These are phyloP conservation scores for Amanita muscaria DNA, from an alignment of 768 basidiomycete genomes.

Conservation along the genomic window DNA sequence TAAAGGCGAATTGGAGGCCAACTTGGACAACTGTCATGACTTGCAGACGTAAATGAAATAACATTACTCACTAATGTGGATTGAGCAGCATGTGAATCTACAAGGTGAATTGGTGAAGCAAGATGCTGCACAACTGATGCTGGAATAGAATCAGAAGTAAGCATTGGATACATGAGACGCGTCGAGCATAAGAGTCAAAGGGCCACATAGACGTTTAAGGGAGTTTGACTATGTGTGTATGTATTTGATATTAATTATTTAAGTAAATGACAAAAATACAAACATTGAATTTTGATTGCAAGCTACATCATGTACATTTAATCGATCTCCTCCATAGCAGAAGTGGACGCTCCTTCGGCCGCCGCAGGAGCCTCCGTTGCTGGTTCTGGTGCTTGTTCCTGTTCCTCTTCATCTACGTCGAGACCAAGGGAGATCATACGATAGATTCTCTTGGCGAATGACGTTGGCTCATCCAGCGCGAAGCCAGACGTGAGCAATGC, in stretches of 20 bases:
- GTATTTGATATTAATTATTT: too few relatives aligned
- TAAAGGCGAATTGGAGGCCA: not conserved
- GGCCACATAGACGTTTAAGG: too few relatives aligned
- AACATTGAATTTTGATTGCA: conserved; percentile 1
- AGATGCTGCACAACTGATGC: too few relatives aligned
- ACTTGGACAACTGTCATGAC: not conserved
- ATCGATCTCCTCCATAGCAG: conserved; percentile 97
- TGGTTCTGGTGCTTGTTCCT: conserved; percentile 30
- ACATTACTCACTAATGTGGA: not conserved
- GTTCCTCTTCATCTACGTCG: conserved; percentile 73
- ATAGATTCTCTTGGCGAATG: conserved; percentile 93
- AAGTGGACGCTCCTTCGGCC: conserved; percentile 54
- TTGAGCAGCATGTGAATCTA: not conserved
- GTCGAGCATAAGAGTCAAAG: too few relatives aligned
- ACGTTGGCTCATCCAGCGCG: conserved; percentile 90
- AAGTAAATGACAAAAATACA: too few relatives aligned
- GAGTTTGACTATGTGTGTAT: too few relatives aligned
- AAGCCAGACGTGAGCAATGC: conserved; percentile 93
- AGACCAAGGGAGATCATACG: conserved; percentile 94
- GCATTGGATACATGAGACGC: not conserved
- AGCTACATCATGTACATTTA: too few relatives aligned
- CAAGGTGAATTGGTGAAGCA: conserved; percentile 3
- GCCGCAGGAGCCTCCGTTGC: conserved; percentile 43
- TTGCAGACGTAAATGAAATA: not conserved
- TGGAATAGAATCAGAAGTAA: too few relatives aligned